A percentile compares a stretch with the other conserved stretches of the same genome.
Conservation (phyloP, 495 filamentous ascomycete genomes). For the Aspergillus cristatus region DNA sequence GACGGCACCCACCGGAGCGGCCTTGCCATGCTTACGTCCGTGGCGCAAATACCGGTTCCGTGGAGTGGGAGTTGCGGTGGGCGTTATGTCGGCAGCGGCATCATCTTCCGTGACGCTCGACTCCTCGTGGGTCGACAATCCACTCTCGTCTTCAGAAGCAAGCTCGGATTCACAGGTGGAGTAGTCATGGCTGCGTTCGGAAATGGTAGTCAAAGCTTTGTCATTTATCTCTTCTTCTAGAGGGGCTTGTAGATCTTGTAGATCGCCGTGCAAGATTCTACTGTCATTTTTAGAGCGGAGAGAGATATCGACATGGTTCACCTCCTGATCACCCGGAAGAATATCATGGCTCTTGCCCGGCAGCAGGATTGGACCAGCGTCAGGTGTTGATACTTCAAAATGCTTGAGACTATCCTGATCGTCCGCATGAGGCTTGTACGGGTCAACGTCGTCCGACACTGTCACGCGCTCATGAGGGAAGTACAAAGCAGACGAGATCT, state of each 20-base stretch:
- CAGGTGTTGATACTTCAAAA: conserved; percentile 26
- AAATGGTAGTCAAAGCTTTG: conserved; percentile 25
- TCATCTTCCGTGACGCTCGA: conserved; percentile 45
- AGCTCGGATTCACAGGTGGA: conserved; percentile 53
- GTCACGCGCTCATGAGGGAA: conserved; percentile 71
- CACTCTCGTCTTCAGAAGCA: conserved; percentile 46
- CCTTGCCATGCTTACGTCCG: conserved; percentile 20
- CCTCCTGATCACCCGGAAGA: conserved; percentile 24
- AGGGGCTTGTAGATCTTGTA: conserved; percentile 29
- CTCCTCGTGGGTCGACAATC: conserved; percentile 36
- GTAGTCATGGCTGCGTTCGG: conserved; percentile 31
- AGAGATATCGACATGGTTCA: conserved; percentile 50
- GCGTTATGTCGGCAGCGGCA: conserved; percentile 40
- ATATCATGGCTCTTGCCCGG: conserved; percentile 17
- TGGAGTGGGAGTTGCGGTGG: conserved; percentile 48
- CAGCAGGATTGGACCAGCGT: conserved; percentile 24
- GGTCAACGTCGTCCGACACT: conserved; percentile 25
- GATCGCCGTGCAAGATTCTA: conserved; percentile 52
- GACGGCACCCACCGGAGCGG: conserved; percentile 74
- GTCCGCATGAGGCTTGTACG: conserved; percentile 39
- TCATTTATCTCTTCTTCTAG: conserved; percentile 27
- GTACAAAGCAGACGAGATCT: conserved; percentile 91
- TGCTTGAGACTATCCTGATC: conserved; percentile 22
- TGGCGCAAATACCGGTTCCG: conserved; percentile 22
- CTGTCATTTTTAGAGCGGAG: conserved; percentile 51